A percentile compares a stretch with the other conserved stretches of the same genome.
These are phyloP conservation scores for Acanthamoeba sp. DNA, from an alignment of 208 protist genomes.

Conservation along the genomic window DNA sequence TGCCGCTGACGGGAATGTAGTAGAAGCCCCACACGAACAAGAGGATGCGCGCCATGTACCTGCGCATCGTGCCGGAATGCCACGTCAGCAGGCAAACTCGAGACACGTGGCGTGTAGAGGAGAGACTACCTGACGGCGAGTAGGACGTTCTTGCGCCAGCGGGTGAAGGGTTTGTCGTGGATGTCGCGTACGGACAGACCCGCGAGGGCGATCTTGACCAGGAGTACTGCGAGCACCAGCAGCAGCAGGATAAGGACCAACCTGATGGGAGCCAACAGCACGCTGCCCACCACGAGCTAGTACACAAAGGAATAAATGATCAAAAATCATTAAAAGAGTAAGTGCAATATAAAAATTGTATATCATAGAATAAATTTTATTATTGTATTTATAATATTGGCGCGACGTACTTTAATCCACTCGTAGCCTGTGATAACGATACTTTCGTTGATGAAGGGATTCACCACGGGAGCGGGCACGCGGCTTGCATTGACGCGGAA, in stretches of 20 bases:
- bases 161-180: slow-evolving; percentile 19
- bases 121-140: slow-evolving; percentile 3
- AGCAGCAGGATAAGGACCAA: slow-evolving; percentile 41
- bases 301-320: not conserved
- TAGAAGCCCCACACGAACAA: slow-evolving; percentile 57
- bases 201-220: slow-evolving; percentile 12
- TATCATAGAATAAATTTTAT: not conserved
- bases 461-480: not conserved
- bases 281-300: slow-evolving; percentile 4
- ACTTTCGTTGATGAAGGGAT: slow-evolving; percentile 63
- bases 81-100: too few relatives aligned
- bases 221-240: not conserved
- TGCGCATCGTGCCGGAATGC: not conserved
- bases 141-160: slow-evolving; percentile 53
- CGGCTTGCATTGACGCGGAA: not conserved
- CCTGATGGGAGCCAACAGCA: slow-evolving; percentile 15
- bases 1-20: slow-evolving; percentile 36
- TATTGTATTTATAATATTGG: not conserved
- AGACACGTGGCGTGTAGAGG: not conserved
- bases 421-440: slow-evolving; percentile 12
- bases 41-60: not conserved
- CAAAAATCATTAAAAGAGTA: not conserved
- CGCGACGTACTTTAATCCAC: not conserved
- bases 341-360: too few relatives aligned
- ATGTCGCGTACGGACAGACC: slow-evolving; percentile 39